Evolutionary conservation across 108 stramenopile genomes (phyloP), one percentile per base, ranked within the genome.

Genomic region (Cyclotella choctawhatcheeana): DNA sequence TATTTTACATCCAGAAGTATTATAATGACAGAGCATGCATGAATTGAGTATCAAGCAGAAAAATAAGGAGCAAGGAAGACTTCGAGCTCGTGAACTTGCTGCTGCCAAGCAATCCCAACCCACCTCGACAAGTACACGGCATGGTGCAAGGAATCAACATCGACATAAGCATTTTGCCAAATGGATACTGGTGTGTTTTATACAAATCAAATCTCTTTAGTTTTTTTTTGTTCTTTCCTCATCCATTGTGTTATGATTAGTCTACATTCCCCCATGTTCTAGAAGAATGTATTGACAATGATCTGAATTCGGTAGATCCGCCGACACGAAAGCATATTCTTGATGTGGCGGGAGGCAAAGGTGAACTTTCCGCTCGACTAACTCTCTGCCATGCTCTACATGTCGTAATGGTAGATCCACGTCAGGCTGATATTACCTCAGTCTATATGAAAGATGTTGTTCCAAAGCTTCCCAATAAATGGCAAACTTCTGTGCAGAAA

Each of bases 101-200:
- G 63, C 69, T 51, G 59, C 59, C 25, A 63, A 70, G 51, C 79
- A 70, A 45, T 25, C 25, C 22, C 22, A 25, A 47, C 6, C 24
- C 45, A 26, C 45, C 22, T n/a, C 6, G 6, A 29, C 25, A 40
- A 37, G 69, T 64, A 52, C 63, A 22, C 69, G 93, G 2, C 93
- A 93, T 69, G 94, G 94, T 8, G 91, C 89, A 43, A 64, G 90
- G 24, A 95, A 95, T 76, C 91, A 95, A 53, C 75, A 91, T 66
- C 78, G 88, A 24, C 85, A 87, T 75, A 95, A 93, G 51, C 64
- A 65, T 52, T 91, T 95, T 82, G 74, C 84, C 51, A 83, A 85
- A 63, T 92, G 89, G 91, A 48, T 94, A n/a, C 47, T 86, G n/a
- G n/a, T n/a, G n/a, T n/a, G n/a, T n/a, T n/a, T n/a, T n/a, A n/a